A percentile compares a stretch with the other conserved stretches of the same genome.
Evolutionary conservation across 225 moss, liverwort and hornwort species (phyloP).

Genomic region (Bryum argenteum): DNA sequence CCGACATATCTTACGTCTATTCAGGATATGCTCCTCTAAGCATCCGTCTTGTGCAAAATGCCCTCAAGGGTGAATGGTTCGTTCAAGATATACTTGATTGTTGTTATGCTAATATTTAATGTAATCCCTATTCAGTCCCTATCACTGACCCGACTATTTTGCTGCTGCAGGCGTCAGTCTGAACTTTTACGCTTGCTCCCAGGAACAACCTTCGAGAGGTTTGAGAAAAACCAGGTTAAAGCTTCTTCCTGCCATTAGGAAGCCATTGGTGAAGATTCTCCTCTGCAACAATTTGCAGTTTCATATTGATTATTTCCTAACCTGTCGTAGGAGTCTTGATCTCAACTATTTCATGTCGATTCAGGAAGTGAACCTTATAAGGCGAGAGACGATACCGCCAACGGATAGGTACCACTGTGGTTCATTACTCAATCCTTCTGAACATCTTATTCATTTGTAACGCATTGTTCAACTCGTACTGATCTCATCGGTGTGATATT

Average conservation of each 20-base stretch:
- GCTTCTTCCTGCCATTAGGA: slow-evolving; percentile 1
- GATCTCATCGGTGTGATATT: slow-evolving; percentile 28
- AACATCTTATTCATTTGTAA: slow-evolving; percentile 1
- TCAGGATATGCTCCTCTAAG: slow-evolving; percentile 99
- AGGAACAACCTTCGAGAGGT: slow-evolving; percentile 79
- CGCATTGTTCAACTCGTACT: slow-evolving; percentile 17
- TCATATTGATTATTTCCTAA: slow-evolving; percentile 12
- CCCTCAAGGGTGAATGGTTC: slow-evolving; percentile 92
- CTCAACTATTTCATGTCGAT: slow-evolving; percentile 21
- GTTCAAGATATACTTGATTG: slow-evolving; percentile 26
- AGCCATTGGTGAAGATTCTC: neutral
- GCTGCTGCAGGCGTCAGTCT: slow-evolving; percentile 57
- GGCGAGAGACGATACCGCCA: slow-evolving; percentile 54
- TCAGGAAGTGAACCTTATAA: slow-evolving; percentile 55
- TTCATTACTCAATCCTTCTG: slow-evolving; percentile 26
- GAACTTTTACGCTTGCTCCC: slow-evolving; percentile 83
- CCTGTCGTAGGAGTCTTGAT: slow-evolving; percentile 12
- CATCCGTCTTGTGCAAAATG: slow-evolving; percentile 90
- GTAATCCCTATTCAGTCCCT: slow-evolving; percentile 1
- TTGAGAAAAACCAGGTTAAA: slow-evolving; percentile 57
- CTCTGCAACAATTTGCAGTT: slow-evolving; percentile 11
- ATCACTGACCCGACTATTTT: slow-evolving; percentile 13
- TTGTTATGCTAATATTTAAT: slow-evolving; percentile 15
- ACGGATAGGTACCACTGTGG: slow-evolving; percentile 58
- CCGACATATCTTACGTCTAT: slow-evolving; percentile 90